Conservation (phyloP, 2,329 filamentous ascomycete species). For the Chaetomium sp. region DNA sequence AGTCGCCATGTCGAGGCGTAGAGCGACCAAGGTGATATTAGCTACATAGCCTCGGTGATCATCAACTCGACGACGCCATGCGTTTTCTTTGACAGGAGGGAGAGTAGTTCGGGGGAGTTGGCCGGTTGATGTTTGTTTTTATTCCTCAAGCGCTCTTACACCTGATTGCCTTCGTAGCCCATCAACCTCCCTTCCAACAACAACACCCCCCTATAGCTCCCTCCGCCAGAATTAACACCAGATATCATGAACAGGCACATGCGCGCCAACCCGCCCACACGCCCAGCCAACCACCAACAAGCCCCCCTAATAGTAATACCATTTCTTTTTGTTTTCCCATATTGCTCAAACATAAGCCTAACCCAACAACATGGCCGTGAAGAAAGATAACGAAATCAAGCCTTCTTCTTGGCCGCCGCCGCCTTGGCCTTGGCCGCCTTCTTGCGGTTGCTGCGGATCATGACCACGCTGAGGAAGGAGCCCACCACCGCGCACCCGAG, state of each 20-base stretch:
- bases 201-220: background rate
- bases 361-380: too few relatives aligned
- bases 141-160: background rate
- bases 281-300: background rate
- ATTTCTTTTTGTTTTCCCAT: background rate
- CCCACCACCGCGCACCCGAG: conserved; percentile 91
- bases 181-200: background rate
- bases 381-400: conserved; percentile 35
- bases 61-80: background rate
- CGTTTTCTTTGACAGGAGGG: too few relatives aligned
- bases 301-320: background rate
- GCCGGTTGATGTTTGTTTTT: background rate
- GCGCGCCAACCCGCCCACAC: background rate
- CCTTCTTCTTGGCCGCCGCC: conserved; percentile 77
- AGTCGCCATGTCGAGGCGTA: background rate
- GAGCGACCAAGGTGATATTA: background rate
- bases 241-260: background rate
- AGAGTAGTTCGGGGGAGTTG: background rate
- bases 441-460: conserved; percentile 98
- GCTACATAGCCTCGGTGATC: background rate
- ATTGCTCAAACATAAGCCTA: too few relatives aligned
- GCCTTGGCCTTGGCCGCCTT: conserved; percentile 92
- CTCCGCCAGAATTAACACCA: background rate
- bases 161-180: background rate
- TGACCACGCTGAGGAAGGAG: conserved; percentile 92